phyloP scores from a whole-genome alignment of 2,329 filamentous ascomycete genomes.

The Colletotrichum endophyticum region DNA sequence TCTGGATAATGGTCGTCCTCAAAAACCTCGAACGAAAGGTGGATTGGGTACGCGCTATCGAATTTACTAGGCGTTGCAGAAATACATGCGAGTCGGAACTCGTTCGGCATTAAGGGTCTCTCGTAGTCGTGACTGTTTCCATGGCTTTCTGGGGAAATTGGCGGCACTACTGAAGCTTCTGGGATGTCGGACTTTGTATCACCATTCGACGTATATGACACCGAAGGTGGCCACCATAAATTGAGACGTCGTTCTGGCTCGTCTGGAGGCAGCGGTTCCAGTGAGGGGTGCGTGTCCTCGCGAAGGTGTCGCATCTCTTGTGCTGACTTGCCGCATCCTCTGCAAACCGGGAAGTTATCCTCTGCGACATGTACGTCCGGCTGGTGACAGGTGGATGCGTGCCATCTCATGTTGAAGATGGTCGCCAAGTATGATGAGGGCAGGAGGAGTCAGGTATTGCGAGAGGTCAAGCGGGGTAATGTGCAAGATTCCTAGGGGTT shows the following conservation, averaged over 20 bases:
- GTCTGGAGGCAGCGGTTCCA: not conserved
- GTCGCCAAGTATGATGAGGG: not conserved
- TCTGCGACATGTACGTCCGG: not conserved
- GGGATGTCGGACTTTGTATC: not conserved
- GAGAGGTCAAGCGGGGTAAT: not conserved
- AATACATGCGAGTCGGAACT: not conserved
- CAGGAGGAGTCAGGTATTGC: not conserved
- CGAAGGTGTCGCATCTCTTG: not conserved
- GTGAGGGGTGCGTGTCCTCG: not conserved
- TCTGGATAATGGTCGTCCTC: not conserved
- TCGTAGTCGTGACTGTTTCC: not conserved
- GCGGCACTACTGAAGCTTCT: not conserved
- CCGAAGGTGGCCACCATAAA: not conserved
- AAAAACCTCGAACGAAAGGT: not conserved
- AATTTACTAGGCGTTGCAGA: not conserved
- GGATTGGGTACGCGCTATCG: not conserved
- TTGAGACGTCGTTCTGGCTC: not conserved
- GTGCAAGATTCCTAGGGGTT: not conserved
- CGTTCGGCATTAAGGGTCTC: not conserved
- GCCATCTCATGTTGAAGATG: not conserved
- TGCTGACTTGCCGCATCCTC: not conserved
- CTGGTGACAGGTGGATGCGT: not conserved
- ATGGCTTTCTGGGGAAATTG: not conserved
- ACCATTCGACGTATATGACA: not conserved
- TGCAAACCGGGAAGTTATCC: not conserved